Percentiles rank a stretch among this genome's conserved stretches.
These are phyloP conservation scores for Actinomucor elegans DNA, from an alignment of 371 early-diverging fungal genomes.

Conservation along the genomic window DNA sequence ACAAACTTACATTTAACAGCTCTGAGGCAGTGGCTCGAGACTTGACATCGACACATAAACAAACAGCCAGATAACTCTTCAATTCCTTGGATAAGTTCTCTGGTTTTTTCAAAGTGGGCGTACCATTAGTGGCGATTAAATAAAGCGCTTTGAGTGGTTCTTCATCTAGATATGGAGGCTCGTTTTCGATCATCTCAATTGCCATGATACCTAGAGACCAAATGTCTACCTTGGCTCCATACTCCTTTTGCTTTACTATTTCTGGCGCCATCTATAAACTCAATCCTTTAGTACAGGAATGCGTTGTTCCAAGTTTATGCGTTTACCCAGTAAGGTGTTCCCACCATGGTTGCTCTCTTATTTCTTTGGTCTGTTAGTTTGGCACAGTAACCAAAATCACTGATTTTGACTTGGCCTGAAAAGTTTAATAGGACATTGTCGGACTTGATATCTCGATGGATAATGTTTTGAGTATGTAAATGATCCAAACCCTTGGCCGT, in stretches of 20 bases:
- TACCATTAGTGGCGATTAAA: slow-evolving; percentile 95
- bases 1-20: slow-evolving; percentile 56
- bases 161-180: slow-evolving; percentile 96
- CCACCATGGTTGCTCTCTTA: slow-evolving; percentile 88
- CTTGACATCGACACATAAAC: slow-evolving; percentile 89
- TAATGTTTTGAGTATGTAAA: slow-evolving; percentile 79
- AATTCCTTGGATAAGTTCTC: slow-evolving; percentile 74
- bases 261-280: slow-evolving; percentile 82
- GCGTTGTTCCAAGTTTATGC: background rate
- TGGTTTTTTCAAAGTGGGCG: slow-evolving; percentile 87
- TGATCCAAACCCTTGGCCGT: slow-evolving; percentile 74
- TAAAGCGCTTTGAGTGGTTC: slow-evolving; percentile 93
- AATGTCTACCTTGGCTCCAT: slow-evolving; percentile 87
- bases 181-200: slow-evolving; percentile 97
- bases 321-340: slow-evolving; percentile 85
- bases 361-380: slow-evolving; percentile 70
- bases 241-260: slow-evolving; percentile 88
- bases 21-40: slow-evolving; percentile 84
- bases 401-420: slow-evolving; percentile 85
- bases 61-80: slow-evolving; percentile 83
- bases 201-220: slow-evolving; percentile 96
- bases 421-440: slow-evolving; percentile 82
- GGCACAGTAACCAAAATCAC: slow-evolving; percentile 93
- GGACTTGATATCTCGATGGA: slow-evolving; percentile 90
- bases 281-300: background rate